Conservation (phyloP, 352 stramenopile species). For the Pythium aphanidermatum region DNA sequence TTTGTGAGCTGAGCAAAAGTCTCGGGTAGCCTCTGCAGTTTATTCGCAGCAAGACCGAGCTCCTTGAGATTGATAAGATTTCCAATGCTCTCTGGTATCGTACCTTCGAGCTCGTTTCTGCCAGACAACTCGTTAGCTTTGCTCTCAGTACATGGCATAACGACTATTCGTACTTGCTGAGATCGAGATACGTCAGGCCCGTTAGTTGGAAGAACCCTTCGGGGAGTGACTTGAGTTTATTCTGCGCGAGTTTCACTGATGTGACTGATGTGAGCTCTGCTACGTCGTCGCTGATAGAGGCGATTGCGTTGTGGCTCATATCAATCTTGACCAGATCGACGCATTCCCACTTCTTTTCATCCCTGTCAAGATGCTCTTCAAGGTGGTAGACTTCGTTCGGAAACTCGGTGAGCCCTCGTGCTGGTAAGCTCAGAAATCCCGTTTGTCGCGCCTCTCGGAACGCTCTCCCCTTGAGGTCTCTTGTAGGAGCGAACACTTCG, state of each 20-base stretch:
- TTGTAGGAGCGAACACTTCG: conserved; percentile 44
- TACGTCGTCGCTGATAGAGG: conserved; percentile 47
- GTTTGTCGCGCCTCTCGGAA: conserved; percentile 60
- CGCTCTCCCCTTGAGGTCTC: conserved; percentile 45
- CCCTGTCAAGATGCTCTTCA: conserved; percentile 76
- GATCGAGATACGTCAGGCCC: conserved; percentile 52
- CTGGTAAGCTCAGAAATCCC: conserved; percentile 57
- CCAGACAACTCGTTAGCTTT: background rate
- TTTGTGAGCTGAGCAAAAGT: conserved; percentile 35
- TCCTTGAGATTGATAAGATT: conserved; percentile 51
- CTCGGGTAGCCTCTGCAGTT: conserved; percentile 48
- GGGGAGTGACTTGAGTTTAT: conserved; percentile 46
- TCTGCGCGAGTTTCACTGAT: conserved; percentile 69
- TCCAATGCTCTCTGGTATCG: conserved; percentile 49
- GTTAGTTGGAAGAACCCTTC: conserved; percentile 63
- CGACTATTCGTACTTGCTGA: conserved; percentile 52
- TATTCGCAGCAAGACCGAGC: conserved; percentile 52
- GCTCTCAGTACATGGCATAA: background rate
- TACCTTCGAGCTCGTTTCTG: conserved; percentile 58
- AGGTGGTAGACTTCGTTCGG: conserved; percentile 66
- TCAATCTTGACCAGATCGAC: conserved; percentile 78
- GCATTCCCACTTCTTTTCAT: conserved; percentile 84
- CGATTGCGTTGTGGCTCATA: conserved; percentile 73
- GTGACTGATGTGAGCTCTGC: conserved; percentile 37
- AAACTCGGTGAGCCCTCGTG: conserved; percentile 46